These are phyloP conservation scores for Brassica balearica DNA, from an alignment of 441 rosid species.

Conservation along the genomic window DNA sequence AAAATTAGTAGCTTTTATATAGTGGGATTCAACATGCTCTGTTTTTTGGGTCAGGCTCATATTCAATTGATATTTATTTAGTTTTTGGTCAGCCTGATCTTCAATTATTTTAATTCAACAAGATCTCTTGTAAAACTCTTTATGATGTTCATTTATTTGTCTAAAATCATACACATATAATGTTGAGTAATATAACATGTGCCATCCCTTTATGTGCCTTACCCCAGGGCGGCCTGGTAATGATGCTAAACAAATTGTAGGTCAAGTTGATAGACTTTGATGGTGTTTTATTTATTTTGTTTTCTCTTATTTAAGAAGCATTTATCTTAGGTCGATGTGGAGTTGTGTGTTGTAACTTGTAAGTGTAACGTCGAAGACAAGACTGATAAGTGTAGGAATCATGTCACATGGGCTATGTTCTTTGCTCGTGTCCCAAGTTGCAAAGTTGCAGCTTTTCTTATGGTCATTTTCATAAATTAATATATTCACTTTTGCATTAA, in stretches of 20 bases:
- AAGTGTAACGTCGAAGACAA: slow-evolving; percentile 43
- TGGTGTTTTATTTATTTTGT: not conserved
- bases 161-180: not conserved
- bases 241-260: not conserved
- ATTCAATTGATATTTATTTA: not conserved
- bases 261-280: too few species aligned
- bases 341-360: slow-evolving; percentile 11
- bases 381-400: slow-evolving; percentile 40
- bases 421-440: slow-evolving; percentile 45
- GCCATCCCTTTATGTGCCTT: not conserved
- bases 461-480: slow-evolving; percentile 18
- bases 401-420: slow-evolving; percentile 44
- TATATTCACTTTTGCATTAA: slow-evolving; percentile 9
- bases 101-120: not conserved
- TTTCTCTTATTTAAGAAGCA: slow-evolving; percentile 2
- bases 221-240: not conserved
- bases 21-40: too few species aligned
- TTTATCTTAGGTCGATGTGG: slow-evolving; percentile 33
- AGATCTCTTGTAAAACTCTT: not conserved
- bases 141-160: not conserved
- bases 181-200: not conserved
- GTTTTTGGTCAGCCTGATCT: not conserved
- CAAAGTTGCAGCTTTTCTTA: slow-evolving; percentile 38
- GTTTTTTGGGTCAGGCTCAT: not conserved
- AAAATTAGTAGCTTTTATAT: too few species aligned